Base-by-base conservation (phyloP, 2,329 filamentous ascomycete genomes). In the Epichloe brachyelytri region DNA sequence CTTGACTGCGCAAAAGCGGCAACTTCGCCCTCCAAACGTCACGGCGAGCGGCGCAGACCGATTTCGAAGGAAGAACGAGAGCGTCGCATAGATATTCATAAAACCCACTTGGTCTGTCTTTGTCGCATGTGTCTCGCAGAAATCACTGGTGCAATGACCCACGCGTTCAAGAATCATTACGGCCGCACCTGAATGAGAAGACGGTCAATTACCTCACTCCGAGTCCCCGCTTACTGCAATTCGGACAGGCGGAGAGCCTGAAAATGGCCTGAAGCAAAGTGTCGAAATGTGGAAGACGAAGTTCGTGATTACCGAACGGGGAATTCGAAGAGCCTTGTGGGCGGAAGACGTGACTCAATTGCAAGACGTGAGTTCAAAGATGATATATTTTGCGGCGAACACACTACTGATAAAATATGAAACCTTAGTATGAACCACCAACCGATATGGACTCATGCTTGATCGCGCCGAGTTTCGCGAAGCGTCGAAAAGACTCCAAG, bases 61-160 rank as follows among this genome's bases (percentile, higher is more conserved):
- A 67, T 80, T 3, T 77, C 66, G 22, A 76, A 71, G 55, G 72
- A 72, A 19, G 79, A 83, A 57, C 77, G 71, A 54, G 67, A 68
- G 43, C 69, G 64, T 14, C 80, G 90, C 19, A 64, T 93, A 33
- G 78, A 88, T 48, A 75, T 89, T n/a, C 93, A 98, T 66, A 95
- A 91, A 66, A 73, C 82, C 54, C 90, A 98, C 67, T 57, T 97
- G 0, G 70, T 96, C 14, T 95, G 88, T 63, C 74, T 98, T 68
- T 98, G 15, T 80, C 82, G 10, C 88, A 97, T 65, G 77, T 83
- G 15, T 78, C 86, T 57, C 73, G 80, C 52, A 81, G 90, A 51
- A 98, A 97, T 62, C 72, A 78, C 50, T 96, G 91, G 88, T 96
- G 90, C 68, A 95, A 95, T 60, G 84, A 91, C 62, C 59, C 70